Evolutionary conservation across 2,329 filamentous ascomycete species (phyloP), one percentile per base, ranked within the genome.

Genomic region (Trichoderma endophyticum): DNA sequence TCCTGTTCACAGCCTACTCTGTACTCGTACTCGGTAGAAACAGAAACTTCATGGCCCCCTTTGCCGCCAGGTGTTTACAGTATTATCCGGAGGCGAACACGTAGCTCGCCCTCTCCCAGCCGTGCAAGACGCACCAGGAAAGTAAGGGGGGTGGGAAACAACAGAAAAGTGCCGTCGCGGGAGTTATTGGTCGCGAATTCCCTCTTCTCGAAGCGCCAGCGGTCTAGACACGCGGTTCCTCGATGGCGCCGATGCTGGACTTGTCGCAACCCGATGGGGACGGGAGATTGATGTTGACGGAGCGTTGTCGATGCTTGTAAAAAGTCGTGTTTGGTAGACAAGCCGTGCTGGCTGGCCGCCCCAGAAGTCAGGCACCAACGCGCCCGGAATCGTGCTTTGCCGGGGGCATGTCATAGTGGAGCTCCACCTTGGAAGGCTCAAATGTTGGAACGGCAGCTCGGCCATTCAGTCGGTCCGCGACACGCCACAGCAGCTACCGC

Each of bases 61-160:
- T 73, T 72, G 74, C 76, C 78, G 75, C 74, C 75, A 74, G 79
- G 75, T 76, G 78, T 80, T 81, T 81, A 81, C 79, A 79, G 74
- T 72, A 79, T 79, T 73, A 75, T 78, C 77, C 73, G 77, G 57
- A 72, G 73, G 75, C 75, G 69, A 67, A 73, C 72, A 65, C 67
- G 71, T 67, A 62, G 62, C 65, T 66, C 71, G 34, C 48, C 36
- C 24, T 59, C 51, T 72, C 59, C 48, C 54, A 26, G 48, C 51
- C 60, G 61, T 60, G 43, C 18, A 70, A 43, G 48, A 34, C 56
- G 63, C 43, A 64, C 64, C 30, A 32, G 39, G 18, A 32, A 14
- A 60, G 65, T 11, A 69, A 32, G 28, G 28, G 57, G n/a, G 36
- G n/a, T 14, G 18, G 54, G n/a, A 70, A 63, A 66, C 39, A 48